Evolutionary conservation across 140 eudicot species (phyloP), one percentile per base, ranked within the genome.

Genomic region (Erigeron philadelphicus): DNA sequence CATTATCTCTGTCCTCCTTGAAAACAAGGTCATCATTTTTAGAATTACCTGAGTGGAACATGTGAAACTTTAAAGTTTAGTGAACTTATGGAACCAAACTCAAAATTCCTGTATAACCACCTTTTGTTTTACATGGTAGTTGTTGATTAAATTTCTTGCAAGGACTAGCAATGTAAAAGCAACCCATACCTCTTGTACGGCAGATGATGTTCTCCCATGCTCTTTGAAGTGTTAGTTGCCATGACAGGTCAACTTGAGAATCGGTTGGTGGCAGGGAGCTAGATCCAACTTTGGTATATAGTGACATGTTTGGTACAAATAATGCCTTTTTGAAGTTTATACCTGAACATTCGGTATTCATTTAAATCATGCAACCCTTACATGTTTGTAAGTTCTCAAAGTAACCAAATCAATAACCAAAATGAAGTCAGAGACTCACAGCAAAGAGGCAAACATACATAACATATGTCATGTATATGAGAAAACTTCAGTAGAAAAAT

Each of bases 281-380:
- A 61, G 88, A 71, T 64, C 86, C 89, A 56, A 93, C 96, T 79
- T 86, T 88, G 81, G 84, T 76, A 80, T 93, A 86, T 45, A 89
- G 84, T 12, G 98, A 93, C 70, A 83, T 78, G 44, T 86, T 88
- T 18, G 98, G 98, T 42, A 93, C 96, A 81, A 93, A 93, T 52
- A 93, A 75, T 46, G 96, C 98, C 85, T 86, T 84, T 77, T 76
- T 80, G 71, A 93, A 88, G 75, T 75, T 72, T 31, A 93, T 80
- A 78, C 98, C 98, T 93, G 82, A 61, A 67, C 62, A 19, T 74
- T 40, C 49, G 52, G 50, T 42, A 61, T 21, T 31, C 38, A 1
- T 31, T 62, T 48, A 31, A 55, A 48, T 52, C n/a, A 42, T 42
- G 45, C 3, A 61, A 41, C 56, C 67, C 53, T 66, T 38, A 64